Evolutionary conservation across 23 red algal genomes (phyloP).

Genomic region (Pyropia yezoensis): DNA sequence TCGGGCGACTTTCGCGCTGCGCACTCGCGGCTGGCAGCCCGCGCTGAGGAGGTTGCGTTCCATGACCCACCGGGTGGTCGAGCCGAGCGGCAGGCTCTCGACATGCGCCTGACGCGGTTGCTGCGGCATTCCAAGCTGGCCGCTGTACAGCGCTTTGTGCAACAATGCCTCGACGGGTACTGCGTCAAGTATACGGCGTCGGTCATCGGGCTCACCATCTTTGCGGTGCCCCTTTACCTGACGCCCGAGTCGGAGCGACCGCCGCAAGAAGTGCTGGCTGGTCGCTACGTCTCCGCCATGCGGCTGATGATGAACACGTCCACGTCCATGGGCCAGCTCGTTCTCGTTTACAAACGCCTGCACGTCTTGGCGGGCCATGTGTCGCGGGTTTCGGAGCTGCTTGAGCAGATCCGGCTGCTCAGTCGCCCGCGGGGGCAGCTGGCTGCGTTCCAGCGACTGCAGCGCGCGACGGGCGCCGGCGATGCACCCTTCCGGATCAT

Average conservation of each 20-base stretch:
- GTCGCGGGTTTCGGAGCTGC: constrained; percentile 50
- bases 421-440: constrained; percentile 46
- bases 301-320: constrained; percentile 76
- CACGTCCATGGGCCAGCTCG: constrained; percentile 50
- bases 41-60: constrained; percentile 75
- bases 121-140: constrained; percentile 35
- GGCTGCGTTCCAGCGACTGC: constrained; percentile 35
- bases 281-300: constrained; percentile 48
- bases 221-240: constrained; percentile 63
- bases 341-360: constrained; percentile 70
- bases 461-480: constrained; percentile 2
- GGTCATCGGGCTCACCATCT: constrained; percentile 61
- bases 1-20: constrained; percentile 44
- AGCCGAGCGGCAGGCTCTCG: constrained; percentile 42
- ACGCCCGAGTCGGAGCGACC: constrained; percentile 3
- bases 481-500: no score
- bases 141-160: constrained; percentile 56
- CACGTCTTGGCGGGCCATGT: constrained; percentile 58
- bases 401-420: constrained; percentile 58
- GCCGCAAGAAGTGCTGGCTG: constrained; percentile 17
- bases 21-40: constrained; percentile 36
- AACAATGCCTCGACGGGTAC: constrained; percentile 64
- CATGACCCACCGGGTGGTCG: constrained; percentile 67
- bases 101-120: constrained; percentile 39
- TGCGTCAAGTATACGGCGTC: constrained; percentile 64